Evolutionary conservation across 495 filamentous ascomycete species (phyloP).

Genomic region (Corynascus novoguineensis): DNA sequence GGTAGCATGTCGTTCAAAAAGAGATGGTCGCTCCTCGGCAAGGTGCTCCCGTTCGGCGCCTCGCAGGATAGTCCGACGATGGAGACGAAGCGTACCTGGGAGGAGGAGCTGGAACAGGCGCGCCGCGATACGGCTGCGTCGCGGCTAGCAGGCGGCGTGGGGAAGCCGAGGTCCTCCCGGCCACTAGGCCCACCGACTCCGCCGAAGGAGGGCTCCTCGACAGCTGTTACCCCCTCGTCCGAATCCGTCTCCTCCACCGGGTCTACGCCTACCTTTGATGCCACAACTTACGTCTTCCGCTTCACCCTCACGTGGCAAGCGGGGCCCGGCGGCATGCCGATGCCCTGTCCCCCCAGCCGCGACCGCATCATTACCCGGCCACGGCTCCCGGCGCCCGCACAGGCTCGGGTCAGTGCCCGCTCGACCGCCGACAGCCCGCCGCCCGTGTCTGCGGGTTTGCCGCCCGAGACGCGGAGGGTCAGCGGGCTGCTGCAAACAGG

Average conservation of each 20-base stretch:
- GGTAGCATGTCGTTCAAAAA: constrained; percentile 46
- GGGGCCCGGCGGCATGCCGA: constrained; percentile 21
- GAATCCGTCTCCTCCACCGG: constrained; percentile 39
- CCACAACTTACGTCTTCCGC: constrained; percentile 40
- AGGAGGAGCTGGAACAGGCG: constrained; percentile 39
- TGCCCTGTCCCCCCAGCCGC: constrained; percentile 26
- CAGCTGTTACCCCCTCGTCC: constrained; percentile 26
- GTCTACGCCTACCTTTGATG: constrained; percentile 41
- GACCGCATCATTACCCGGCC: constrained; percentile 59
- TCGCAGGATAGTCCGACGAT: constrained; percentile 17
- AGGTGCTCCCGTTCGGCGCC: constrained; percentile 53
- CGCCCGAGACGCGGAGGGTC: constrained; percentile 40
- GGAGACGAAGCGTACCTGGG: constrained; percentile 26
- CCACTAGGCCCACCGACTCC: constrained; percentile 28
- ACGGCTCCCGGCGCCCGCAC: constrained; percentile 68
- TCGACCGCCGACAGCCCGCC: constrained; percentile 31
- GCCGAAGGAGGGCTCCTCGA: constrained; percentile 23
- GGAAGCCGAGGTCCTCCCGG: constrained; percentile 3
- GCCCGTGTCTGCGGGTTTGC: constrained; percentile 33
- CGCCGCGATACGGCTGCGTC: constrained; percentile 40
- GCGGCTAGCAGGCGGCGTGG: constrained; percentile 23
- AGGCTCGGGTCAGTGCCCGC: constrained; percentile 46
- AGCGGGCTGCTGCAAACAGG: constrained; percentile 42
- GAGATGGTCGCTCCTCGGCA: constrained; percentile 65
- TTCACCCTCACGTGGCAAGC: constrained; percentile 36